Percentiles rank a stretch among this genome's conserved stretches.
phyloP scores from a whole-genome alignment of 2,329 filamentous ascomycete genomes.

The Sporothrix sp. region DNA sequence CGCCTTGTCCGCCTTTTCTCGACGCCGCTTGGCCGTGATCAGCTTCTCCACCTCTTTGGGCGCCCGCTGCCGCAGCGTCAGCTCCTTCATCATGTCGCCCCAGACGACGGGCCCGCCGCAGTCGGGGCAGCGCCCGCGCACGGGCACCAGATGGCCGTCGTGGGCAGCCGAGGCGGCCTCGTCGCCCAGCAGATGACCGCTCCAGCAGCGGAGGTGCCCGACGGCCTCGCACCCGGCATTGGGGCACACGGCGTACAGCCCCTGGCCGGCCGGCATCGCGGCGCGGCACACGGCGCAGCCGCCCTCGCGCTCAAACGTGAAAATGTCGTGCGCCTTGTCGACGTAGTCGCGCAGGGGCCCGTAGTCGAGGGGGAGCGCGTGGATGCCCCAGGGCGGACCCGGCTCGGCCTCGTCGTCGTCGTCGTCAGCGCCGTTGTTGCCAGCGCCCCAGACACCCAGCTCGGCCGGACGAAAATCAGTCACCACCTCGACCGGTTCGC shows the following conservation, averaged over 20 bases:
- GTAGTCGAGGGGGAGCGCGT: conserved; percentile 48
- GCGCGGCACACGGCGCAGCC: conserved; percentile 44
- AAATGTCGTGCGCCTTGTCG: conserved; percentile 43
- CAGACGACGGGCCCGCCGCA: conserved; percentile 58
- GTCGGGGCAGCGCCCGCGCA: conserved; percentile 57
- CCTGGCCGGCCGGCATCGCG: conserved; percentile 35
- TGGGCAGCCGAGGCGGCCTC: conserved; percentile 19
- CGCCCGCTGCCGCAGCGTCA: conserved; percentile 64
- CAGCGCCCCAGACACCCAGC: conserved; percentile 17
- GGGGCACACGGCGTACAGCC: conserved; percentile 49
- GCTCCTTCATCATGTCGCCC: conserved; percentile 71
- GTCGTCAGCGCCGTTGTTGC: conserved; percentile 5
- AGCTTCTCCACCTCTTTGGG: conserved; percentile 60
- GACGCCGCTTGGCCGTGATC: conserved; percentile 36
- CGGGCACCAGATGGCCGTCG: conserved; percentile 48
- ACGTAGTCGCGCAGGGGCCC: conserved; percentile 42
- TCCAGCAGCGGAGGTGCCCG: conserved; percentile 52
- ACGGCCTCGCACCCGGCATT: conserved; percentile 44
- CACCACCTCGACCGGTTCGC: conserved; percentile 35
- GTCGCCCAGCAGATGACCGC: conserved; percentile 37
- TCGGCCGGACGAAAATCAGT: conserved; percentile 38
- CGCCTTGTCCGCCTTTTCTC: conserved; percentile 3
- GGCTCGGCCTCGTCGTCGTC: neutral
- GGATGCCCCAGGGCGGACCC: conserved; percentile 35
- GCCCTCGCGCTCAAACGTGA: conserved; percentile 47